A percentile compares a stretch with the other conserved stretches of the same genome.
phyloP scores from a whole-genome alignment of 768 basidiomycete genomes.

The Mycena rebaudengoi region DNA sequence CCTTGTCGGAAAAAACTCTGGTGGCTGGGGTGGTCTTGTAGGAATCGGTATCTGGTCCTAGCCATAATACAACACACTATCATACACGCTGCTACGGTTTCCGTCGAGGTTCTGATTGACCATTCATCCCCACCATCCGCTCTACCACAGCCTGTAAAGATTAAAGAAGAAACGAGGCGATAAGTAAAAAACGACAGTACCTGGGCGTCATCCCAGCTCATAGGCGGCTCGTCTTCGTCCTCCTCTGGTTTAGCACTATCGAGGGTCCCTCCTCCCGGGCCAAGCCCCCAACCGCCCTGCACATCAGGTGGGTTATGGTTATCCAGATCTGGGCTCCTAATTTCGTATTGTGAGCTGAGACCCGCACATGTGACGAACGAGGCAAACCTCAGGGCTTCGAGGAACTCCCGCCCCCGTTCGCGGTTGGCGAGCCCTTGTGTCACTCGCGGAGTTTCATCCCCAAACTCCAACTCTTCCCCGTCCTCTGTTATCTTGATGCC shows the following conservation, averaged over 20 bases:
- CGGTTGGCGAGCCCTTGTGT: constrained; percentile 48
- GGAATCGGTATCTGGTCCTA: constrained; percentile 47
- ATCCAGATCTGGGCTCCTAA: constrained; percentile 64
- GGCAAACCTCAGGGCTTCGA: constrained; percentile 60
- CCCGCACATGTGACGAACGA: not conserved
- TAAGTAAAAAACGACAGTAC: not conserved
- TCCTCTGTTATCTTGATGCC: constrained; percentile 40
- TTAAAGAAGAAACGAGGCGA: no score
- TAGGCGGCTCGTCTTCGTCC: constrained; percentile 68
- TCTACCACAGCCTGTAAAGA: constrained; percentile 55
- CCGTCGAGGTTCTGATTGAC: constrained; percentile 40
- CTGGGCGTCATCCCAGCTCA: constrained; percentile 78
- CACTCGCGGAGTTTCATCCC: constrained; percentile 62
- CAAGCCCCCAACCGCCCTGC: constrained; percentile 83
- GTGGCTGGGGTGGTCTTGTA: constrained; percentile 46
- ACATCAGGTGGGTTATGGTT: constrained; percentile 46
- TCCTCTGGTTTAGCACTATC: constrained; percentile 57
- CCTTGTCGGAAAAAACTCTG: constrained; percentile 42
- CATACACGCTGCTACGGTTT: constrained; percentile 25
- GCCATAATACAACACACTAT: not conserved
- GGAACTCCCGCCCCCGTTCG: constrained; percentile 61
- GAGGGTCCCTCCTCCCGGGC: constrained; percentile 56
- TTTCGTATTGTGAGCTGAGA: constrained; percentile 3
- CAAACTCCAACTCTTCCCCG: constrained; percentile 51
- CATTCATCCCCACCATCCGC: constrained; percentile 66